A percentile compares a stretch with the other conserved stretches of the same genome.
These are phyloP conservation scores for Seiridium cupressi DNA, from an alignment of 2,329 filamentous ascomycete species.

Conservation along the genomic window DNA sequence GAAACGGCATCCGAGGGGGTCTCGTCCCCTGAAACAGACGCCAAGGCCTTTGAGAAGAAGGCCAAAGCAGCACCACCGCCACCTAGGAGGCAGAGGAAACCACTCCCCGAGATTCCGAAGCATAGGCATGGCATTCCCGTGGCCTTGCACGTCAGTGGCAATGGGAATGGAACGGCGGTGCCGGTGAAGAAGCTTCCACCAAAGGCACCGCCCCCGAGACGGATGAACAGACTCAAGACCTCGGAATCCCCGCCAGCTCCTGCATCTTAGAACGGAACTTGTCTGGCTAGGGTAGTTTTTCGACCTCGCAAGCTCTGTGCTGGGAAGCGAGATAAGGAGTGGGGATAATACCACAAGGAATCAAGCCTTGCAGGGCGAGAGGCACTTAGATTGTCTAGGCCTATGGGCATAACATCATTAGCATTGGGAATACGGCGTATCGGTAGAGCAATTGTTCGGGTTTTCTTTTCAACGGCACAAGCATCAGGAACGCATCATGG, in stretches of 20 bases:
- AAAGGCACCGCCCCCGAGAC: constrained; percentile 44
- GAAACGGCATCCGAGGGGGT: not conserved
- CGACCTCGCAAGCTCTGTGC: not conserved
- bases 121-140: constrained; percentile 53
- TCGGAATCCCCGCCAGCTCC: constrained; percentile 18
- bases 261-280: not conserved
- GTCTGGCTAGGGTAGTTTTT: not conserved
- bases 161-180: not conserved
- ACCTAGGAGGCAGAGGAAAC: constrained; percentile 39
- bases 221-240: constrained; percentile 39
- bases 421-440: not conserved
- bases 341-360: not conserved
- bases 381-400: too few relatives aligned
- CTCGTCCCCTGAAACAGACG: constrained; percentile 3
- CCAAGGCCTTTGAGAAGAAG: constrained; percentile 8
- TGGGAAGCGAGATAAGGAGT: not conserved
- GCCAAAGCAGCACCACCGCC: constrained; percentile 13
- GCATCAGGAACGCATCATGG: not conserved
- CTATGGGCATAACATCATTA: not conserved
- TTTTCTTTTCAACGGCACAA: not conserved
- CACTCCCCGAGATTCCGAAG: constrained; percentile 53
- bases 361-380: too few relatives aligned
- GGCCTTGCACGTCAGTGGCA: constrained; percentile 24
- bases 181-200: constrained; percentile 39
- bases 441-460: not conserved